Conservation (phyloP, 352 stramenopile species). For the Pythium periplocum region DNA sequence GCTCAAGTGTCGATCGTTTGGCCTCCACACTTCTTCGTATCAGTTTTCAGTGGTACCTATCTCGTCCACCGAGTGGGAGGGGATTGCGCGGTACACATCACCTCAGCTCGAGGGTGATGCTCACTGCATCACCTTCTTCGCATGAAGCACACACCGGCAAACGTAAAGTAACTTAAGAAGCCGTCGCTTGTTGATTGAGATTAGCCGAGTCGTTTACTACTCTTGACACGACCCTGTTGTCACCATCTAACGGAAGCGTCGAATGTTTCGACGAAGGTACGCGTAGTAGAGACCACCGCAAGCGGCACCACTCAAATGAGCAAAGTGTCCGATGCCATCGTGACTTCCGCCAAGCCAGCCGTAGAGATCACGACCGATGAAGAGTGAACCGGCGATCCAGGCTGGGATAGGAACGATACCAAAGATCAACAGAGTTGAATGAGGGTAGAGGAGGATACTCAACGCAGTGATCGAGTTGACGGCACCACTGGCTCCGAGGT, state of each 20-base stretch:
- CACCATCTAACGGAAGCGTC: conserved; percentile 16
- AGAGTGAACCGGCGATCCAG: conserved; percentile 61
- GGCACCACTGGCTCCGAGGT: conserved; percentile 67
- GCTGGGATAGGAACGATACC: conserved; percentile 68
- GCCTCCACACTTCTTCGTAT: too few species aligned
- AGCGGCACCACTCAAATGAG: conserved; percentile 61
- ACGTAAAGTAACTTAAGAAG: too few species aligned
- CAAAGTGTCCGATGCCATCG: conserved; percentile 69
- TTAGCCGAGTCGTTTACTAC: too few species aligned
- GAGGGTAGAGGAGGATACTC: conserved; percentile 64
- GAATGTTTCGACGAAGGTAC: conserved; percentile 34
- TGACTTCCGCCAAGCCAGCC: conserved; percentile 38
- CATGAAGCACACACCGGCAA: too few species aligned
- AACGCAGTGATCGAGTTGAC: conserved; percentile 78
- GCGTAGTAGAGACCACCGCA: conserved; percentile 60
- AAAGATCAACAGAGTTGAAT: conserved; percentile 71
- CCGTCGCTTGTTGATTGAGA: too few species aligned
- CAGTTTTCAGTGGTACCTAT: too few species aligned
- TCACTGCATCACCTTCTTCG: too few species aligned
- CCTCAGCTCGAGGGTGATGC: too few species aligned
- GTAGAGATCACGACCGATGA: conserved; percentile 75
- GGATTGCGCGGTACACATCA: too few species aligned
- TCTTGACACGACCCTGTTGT: too few species aligned
- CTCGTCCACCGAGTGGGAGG: too few species aligned
- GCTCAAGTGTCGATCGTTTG: too few species aligned